Evolutionary conservation across 805 yeast species (phyloP), one percentile per base, ranked within the genome.

Genomic region (Kluyveromyces dobzhanskii): DNA sequence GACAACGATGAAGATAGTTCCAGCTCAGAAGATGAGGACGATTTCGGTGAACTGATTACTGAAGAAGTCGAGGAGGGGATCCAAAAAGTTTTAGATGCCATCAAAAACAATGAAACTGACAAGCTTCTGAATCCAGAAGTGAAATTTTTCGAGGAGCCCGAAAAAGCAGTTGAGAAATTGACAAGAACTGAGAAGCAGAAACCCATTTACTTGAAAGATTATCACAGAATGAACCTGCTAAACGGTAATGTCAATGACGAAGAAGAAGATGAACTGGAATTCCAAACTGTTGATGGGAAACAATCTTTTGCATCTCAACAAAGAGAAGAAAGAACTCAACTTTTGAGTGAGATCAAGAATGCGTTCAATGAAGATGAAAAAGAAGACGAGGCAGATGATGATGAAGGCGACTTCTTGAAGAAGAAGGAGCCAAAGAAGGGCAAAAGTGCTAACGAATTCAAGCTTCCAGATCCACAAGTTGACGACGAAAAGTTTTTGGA

Each of bases 131-230:
- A 90, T 54, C 78, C 79, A n/a, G 64, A 72, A 13, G 77, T 73
- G 9, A 75, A 70, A 52, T 92, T 92, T 54, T 90, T 84, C 59
- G 80, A 79, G 3, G 83, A 80, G 16, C 71, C 78, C 3, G 79
- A 71, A 17, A 65, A 61, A 3, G 68, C 67, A 16, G 62, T 48
- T n/a, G 54, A 41, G 1, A 45, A 45, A 3, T 43, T 57, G n/a
- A 52, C 51, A 25, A 46, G 35, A 13, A 42, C 34, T 2, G 69
- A 67, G 32, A 65, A 67, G 44, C 69, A 73, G 10, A 85, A 84
- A 55, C 96, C 97, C 8, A 68, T 92, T 41, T 85, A 80, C 57
- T 72, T 92, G 60, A 87, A 88, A 50, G 98, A 92, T 59, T 92
- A 88, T 54, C 97, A 92, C 56, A 72, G 97, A 58, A 75, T 76